These are phyloP conservation scores for Lanmaoa rubissima DNA, from an alignment of 768 basidiomycete genomes.

Conservation along the genomic window DNA sequence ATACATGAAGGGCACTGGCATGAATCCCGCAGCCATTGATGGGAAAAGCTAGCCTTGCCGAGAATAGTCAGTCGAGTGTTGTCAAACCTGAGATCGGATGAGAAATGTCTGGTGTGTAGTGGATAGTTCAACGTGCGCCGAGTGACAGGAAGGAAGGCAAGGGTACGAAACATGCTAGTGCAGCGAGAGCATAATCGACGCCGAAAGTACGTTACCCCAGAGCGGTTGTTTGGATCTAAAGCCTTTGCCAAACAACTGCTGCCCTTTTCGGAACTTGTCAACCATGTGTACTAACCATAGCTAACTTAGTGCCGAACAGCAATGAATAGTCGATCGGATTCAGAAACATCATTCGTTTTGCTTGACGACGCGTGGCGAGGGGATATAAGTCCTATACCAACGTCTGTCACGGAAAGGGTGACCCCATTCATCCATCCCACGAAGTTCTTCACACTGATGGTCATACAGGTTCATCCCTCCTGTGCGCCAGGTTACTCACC, in stretches of 20 bases:
- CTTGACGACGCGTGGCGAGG: conserved; percentile 30
- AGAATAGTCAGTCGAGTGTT: conserved; percentile 16
- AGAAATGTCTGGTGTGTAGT: conserved; percentile 1
- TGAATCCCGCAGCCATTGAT: conserved; percentile 81
- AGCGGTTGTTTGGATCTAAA: conserved; percentile 30
- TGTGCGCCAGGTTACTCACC: conserved; percentile 40
- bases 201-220: background rate
- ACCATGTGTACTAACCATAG: background rate
- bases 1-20: conserved; percentile 73
- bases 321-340: conserved; percentile 32
- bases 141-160: background rate
- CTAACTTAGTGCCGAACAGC: background rate
- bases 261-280: conserved; percentile 1
- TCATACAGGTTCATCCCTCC: conserved; percentile 46
- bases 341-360: conserved; percentile 50
- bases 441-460: background rate
- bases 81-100: conserved; percentile 13
- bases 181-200: background rate
- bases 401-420: conserved; percentile 4
- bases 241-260: conserved; percentile 32
- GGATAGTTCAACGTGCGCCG: background rate
- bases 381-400: background rate
- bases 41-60: conserved; percentile 51
- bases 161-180: conserved; percentile 6
- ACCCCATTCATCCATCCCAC: background rate